phyloP scores from a whole-genome alignment of 345 rosid genomes.

The Salix caprea region DNA sequence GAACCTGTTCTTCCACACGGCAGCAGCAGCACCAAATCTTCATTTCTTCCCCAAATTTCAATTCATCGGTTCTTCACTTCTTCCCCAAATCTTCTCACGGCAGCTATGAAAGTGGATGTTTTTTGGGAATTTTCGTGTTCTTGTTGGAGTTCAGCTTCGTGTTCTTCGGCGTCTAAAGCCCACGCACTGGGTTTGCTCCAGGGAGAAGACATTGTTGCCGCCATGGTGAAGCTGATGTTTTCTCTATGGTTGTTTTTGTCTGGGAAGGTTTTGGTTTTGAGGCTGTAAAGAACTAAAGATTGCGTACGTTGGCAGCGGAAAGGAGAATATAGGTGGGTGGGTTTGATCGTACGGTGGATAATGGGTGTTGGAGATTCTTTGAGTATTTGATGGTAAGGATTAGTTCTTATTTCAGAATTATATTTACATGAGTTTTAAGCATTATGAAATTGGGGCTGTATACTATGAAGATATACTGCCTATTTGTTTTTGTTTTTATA shows the following conservation, averaged over 20 bases:
- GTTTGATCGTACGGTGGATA: slow-evolving; percentile 43
- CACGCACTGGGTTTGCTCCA: slow-evolving; percentile 96
- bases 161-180: slow-evolving; percentile 86
- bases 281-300: slow-evolving; percentile 2
- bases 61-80: too few relatives aligned
- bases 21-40: too few relatives aligned
- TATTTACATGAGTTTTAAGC: too few relatives aligned
- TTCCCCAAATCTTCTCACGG: too few relatives aligned
- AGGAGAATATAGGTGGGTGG: slow-evolving; percentile 13
- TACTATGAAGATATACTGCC: too few relatives aligned
- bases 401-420: background rate
- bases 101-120: slow-evolving; percentile 4
- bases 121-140: slow-evolving; percentile 27
- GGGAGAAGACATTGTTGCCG: slow-evolving; percentile 77
- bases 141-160: slow-evolving; percentile 63
- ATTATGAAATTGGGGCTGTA: too few relatives aligned
- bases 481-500: too few relatives aligned
- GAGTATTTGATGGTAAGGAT: background rate
- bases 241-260: background rate
- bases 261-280: slow-evolving; percentile 4
- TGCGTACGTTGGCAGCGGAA: slow-evolving; percentile 37
- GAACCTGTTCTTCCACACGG: too few relatives aligned
- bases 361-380: background rate
- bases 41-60: too few relatives aligned
- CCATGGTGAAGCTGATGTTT: slow-evolving; percentile 34